phyloP scores from a whole-genome alignment of 495 filamentous ascomycete genomes.

The Neurospora pannonica region DNA sequence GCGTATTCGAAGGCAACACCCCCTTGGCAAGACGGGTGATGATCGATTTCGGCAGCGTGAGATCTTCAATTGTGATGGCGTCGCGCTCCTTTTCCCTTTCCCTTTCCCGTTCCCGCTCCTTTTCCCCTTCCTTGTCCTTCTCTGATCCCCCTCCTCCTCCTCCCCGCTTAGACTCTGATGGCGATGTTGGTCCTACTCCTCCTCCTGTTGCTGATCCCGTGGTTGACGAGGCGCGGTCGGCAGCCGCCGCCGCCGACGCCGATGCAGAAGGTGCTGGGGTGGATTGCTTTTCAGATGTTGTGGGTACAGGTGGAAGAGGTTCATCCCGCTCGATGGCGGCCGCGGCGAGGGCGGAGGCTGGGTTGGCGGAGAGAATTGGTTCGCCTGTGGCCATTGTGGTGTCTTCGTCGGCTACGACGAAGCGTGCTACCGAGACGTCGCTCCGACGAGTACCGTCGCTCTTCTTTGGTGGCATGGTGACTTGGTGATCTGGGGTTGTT shows the following conservation, averaged over 20 bases:
- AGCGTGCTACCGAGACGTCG: conserved; percentile 34
- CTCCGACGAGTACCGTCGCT: conserved; percentile 26
- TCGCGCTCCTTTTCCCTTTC: conserved; percentile 24
- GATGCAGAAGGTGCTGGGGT: neutral
- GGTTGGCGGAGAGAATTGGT: conserved; percentile 14
- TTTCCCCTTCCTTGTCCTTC: conserved; percentile 19
- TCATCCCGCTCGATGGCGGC: conserved; percentile 22
- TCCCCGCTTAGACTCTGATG: conserved; percentile 6
- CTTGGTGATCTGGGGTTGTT: neutral
- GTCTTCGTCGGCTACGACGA: conserved; percentile 29
- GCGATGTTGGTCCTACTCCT: conserved; percentile 14
- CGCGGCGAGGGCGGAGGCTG: conserved; percentile 12
- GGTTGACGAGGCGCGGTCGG: neutral
- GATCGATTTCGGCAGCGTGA: conserved; percentile 86
- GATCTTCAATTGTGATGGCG: conserved; percentile 52
- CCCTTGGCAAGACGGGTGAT: conserved; percentile 88
- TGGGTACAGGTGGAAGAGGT: conserved; percentile 13
- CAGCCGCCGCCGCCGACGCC: conserved; percentile 1
- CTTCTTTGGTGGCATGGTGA: conserved; percentile 30
- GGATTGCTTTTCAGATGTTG: neutral
- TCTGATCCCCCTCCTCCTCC: conserved; percentile 5
- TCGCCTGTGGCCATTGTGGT: conserved; percentile 10
- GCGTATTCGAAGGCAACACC: conserved; percentile 91
- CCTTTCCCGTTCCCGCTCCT: conserved; percentile 10
- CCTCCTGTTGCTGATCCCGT: conserved; percentile 1